Percentiles rank a stretch among this genome's conserved stretches.
phyloP scores from a whole-genome alignment of 2,329 filamentous ascomycete species.

The Aureobasidium namibiae region DNA sequence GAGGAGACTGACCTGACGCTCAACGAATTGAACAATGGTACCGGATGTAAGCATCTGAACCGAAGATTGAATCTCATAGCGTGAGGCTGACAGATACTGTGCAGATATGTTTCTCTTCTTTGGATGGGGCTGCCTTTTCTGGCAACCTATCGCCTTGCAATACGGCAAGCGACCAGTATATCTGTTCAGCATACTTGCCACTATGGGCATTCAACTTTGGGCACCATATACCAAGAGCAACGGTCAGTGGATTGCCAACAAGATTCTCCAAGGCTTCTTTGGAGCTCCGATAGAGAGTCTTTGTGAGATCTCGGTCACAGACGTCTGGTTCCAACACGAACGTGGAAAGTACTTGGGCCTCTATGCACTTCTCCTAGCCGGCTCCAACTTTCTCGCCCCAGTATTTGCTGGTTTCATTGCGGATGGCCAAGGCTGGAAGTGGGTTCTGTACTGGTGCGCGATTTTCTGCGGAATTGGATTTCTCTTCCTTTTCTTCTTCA shows the following conservation, averaged over 20 bases:
- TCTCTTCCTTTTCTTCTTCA: slow-evolving; percentile 48
- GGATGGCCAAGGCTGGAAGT: slow-evolving; percentile 31
- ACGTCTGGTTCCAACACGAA: slow-evolving; percentile 24
- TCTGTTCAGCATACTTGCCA: slow-evolving; percentile 34
- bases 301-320: slow-evolving; percentile 27
- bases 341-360: slow-evolving; percentile 22
- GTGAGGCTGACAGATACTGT: neutral
- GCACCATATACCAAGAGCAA: slow-evolving; percentile 36
- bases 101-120: slow-evolving; percentile 42
- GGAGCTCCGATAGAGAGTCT: slow-evolving; percentile 43
- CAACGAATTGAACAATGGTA: slow-evolving; percentile 40
- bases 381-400: slow-evolving; percentile 39
- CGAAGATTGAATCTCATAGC: neutral
- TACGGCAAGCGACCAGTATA: slow-evolving; percentile 46
- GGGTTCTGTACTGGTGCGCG: slow-evolving; percentile 39
- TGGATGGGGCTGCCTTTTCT: slow-evolving; percentile 44
- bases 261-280: slow-evolving; percentile 41
- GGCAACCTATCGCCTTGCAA: slow-evolving; percentile 45
- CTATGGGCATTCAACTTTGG: slow-evolving; percentile 36
- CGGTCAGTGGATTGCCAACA: slow-evolving; percentile 40
- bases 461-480: slow-evolving; percentile 44
- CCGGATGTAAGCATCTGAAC: slow-evolving; percentile 25
- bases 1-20: slow-evolving; percentile 40
- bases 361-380: slow-evolving; percentile 31
- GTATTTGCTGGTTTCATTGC: slow-evolving; percentile 44